Evolutionary conservation across 129 eudicot genomes (phyloP).

Genomic region (Tagetes erecta): DNA sequence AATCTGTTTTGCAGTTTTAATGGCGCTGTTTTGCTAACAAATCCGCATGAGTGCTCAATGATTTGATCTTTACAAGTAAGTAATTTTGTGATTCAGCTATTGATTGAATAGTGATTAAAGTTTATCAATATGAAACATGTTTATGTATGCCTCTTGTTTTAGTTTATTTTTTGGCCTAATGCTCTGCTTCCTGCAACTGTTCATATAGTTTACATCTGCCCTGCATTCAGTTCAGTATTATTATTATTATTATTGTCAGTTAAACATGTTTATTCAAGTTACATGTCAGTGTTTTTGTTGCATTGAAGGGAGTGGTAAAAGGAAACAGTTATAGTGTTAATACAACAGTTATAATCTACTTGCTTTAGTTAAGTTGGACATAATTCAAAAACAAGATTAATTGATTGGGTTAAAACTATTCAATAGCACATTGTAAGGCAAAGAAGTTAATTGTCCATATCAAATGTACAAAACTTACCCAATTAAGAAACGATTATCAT

Average conservation of each 20-base stretch:
- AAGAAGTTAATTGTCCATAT: neutral
- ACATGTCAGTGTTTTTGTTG: neutral
- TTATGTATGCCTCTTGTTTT: neutral
- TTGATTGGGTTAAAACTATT: neutral
- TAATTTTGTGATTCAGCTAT: neutral
- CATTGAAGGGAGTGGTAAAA: neutral
- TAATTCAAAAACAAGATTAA: neutral
- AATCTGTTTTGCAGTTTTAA: neutral
- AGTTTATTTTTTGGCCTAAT: neutral
- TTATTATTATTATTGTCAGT: neutral
- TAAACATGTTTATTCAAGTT: neutral
- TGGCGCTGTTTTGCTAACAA: neutral
- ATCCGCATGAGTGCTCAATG: neutral
- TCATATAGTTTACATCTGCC: neutral
- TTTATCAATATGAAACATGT: neutral
- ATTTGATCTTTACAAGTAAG: neutral
- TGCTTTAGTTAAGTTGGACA: neutral
- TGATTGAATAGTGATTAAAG: neutral
- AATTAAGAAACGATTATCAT: neutral
- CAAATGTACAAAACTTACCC: neutral
- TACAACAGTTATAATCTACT: neutral
- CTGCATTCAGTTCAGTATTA: neutral
- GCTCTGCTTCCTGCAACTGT: neutral
- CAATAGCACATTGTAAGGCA: neutral
- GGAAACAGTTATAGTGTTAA: neutral